Percentiles rank a stretch among this genome's conserved stretches.
These are phyloP conservation scores for Leccinum ambiguum DNA, from an alignment of 1,284 basidiomycete species.

Conservation along the genomic window DNA sequence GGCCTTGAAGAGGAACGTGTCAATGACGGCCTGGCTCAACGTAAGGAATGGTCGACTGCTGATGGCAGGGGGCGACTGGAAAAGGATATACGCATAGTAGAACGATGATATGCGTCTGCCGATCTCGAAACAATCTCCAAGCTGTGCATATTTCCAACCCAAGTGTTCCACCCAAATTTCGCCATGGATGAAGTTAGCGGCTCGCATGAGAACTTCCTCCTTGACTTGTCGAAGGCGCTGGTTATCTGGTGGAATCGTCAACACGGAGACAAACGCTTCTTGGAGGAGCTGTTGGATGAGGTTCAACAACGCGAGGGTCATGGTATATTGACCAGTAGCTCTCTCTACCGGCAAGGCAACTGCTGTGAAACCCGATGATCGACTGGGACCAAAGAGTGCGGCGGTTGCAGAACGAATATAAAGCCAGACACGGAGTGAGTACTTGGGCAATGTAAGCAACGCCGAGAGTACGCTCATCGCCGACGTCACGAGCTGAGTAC, in stretches of 20 bases:
- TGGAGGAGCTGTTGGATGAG: slow-evolving; percentile 75
- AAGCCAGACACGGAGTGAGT: slow-evolving; percentile 82
- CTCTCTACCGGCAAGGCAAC: slow-evolving; percentile 73
- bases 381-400: slow-evolving; percentile 68
- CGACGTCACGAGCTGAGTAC: slow-evolving; percentile 72
- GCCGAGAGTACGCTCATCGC: slow-evolving; percentile 79
- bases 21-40: slow-evolving; percentile 61
- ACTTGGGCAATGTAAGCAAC: slow-evolving; percentile 70
- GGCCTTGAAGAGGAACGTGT: slow-evolving; percentile 67
- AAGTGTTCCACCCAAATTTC: slow-evolving; percentile 86
- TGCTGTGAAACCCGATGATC: slow-evolving; percentile 53
- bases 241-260: slow-evolving; percentile 53
- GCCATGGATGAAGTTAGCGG: slow-evolving; percentile 73
- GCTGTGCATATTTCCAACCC: slow-evolving; percentile 77
- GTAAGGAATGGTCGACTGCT: slow-evolving; percentile 54
- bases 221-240: slow-evolving; percentile 68
- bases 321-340: slow-evolving; percentile 72
- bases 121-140: slow-evolving; percentile 82
- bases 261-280: slow-evolving; percentile 64
- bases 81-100: slow-evolving; percentile 69
- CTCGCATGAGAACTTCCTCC: slow-evolving; percentile 79
- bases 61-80: slow-evolving; percentile 55
- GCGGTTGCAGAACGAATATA: slow-evolving; percentile 77
- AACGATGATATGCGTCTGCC: slow-evolving; percentile 64
- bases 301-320: slow-evolving; percentile 75